Percentiles rank a stretch among this genome's conserved stretches.
These are phyloP conservation scores for Chimonanthus praecox DNA, from an alignment of 164 flowering plant genomes.

Conservation along the genomic window DNA sequence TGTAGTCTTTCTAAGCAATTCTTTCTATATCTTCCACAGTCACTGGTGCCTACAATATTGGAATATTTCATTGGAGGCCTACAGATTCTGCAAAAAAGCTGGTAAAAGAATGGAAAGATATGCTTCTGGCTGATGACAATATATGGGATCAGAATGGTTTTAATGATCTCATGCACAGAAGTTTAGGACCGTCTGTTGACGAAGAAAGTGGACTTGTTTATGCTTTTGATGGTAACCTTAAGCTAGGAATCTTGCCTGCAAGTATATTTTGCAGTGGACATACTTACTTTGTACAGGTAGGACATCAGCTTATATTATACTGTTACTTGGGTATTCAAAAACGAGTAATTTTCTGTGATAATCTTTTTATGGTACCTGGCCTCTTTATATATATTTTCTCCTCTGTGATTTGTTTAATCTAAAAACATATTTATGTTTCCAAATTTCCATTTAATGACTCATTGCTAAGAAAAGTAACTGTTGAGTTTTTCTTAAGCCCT, in stretches of 20 bases:
- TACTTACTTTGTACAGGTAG: conserved; percentile 96
- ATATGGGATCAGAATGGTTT: conserved; percentile 99
- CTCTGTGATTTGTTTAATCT: not conserved
- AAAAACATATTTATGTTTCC: too few species aligned
- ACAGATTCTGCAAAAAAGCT: conserved; percentile 71
- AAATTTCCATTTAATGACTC: not conserved
- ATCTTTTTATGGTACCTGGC: not conserved
- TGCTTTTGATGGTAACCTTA: conserved; percentile 88
- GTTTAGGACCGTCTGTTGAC: conserved; percentile 84
- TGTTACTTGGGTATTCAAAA: conserved; percentile 2
- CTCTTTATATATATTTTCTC: not conserved
- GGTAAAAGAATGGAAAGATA: conserved; percentile 84
- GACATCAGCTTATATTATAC: not conserved
- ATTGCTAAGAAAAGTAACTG: not conserved
- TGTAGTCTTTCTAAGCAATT: not conserved
- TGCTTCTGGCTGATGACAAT: conserved; percentile 77
- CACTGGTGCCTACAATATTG: conserved; percentile 77
- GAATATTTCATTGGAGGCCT: conserved; percentile 97
- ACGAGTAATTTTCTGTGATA: not conserved
- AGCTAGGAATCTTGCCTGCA: conserved; percentile 84
- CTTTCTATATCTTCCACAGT: conserved; percentile 32
- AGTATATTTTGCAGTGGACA: conserved; percentile 98
- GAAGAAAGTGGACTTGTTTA: conserved; percentile 78
- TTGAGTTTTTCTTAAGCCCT: conserved; percentile 4
- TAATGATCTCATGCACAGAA: conserved; percentile 65